Evolutionary conservation across 345 rosid genomes (phyloP).

Genomic region (Eucalyptus curtisii): DNA sequence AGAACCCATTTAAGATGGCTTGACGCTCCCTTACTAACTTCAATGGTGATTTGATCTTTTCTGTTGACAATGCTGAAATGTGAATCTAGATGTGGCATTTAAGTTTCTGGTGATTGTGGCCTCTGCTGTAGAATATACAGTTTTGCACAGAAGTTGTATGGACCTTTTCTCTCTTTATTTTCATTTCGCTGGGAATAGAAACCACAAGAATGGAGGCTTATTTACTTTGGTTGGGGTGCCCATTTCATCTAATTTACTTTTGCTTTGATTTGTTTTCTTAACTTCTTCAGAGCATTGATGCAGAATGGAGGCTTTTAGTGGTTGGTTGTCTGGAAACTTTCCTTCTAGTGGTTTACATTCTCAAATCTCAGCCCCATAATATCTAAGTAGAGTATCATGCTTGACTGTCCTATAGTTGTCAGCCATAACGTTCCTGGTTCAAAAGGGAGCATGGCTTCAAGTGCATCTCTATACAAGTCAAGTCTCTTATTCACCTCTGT

Average conservation of each 20-base stretch:
- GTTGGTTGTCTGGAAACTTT: too few species aligned
- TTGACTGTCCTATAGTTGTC: fast-evolving
- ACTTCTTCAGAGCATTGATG: neutral
- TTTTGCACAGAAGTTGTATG: too few species aligned
- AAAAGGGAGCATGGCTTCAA: neutral
- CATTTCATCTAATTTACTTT: neutral
- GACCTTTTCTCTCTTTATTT: neutral
- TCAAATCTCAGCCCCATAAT: neutral
- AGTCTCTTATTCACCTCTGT: neutral
- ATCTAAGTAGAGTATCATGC: neutral
- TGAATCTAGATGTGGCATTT: neutral
- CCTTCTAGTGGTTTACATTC: neutral
- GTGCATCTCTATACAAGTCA: neutral
- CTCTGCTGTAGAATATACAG: neutral
- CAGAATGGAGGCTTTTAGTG: too few species aligned
- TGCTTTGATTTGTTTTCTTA: neutral
- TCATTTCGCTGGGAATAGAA: neutral
- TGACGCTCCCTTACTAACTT: neutral
- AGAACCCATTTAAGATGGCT: neutral
- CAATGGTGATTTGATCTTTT: neutral
- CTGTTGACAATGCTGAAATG: neutral
- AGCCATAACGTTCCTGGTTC: neutral
- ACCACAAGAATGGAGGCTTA: neutral
- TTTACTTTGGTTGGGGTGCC: neutral
- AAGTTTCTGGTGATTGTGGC: neutral